Evolutionary conservation across 2,329 filamentous ascomycete genomes (phyloP).

Genomic region (Seiridium cupressi): DNA sequence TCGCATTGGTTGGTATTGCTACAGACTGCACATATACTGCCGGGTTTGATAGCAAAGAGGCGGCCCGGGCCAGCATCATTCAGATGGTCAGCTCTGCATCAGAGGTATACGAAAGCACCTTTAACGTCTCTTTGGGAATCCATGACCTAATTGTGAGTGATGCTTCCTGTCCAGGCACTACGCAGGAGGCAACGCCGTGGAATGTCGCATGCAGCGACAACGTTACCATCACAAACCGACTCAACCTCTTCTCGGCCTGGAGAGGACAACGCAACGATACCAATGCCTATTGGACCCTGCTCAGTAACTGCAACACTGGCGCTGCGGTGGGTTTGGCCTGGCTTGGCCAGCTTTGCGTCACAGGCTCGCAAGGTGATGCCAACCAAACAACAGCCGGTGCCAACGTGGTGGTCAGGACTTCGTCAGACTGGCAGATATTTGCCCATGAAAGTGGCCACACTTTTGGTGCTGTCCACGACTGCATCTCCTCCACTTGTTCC

Average conservation of each 20-base stretch:
- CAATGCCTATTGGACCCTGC: constrained; percentile 91
- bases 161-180: constrained; percentile 68
- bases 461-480: constrained; percentile 95
- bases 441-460: constrained; percentile 94
- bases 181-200: constrained; percentile 71
- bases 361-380: constrained; percentile 48
- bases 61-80: constrained; percentile 75
- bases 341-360: constrained; percentile 81
- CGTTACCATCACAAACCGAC: constrained; percentile 68
- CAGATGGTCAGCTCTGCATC: constrained; percentile 83
- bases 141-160: constrained; percentile 80
- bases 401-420: constrained; percentile 84
- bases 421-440: constrained; percentile 91
- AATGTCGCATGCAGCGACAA: constrained; percentile 71
- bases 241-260: constrained; percentile 89
- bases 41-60: constrained; percentile 63
- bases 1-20: constrained; percentile 87
- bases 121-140: constrained; percentile 92
- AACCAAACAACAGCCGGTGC: constrained; percentile 78
- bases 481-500: constrained; percentile 64
- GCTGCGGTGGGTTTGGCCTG: constrained; percentile 89
- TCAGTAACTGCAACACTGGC: constrained; percentile 78
- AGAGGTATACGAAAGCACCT: constrained; percentile 81
- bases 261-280: constrained; percentile 72
- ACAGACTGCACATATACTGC: constrained; percentile 88